These are phyloP conservation scores for Marchantia polymorpha DNA, from an alignment of 225 moss, liverwort and hornwort species.

Conservation along the genomic window DNA sequence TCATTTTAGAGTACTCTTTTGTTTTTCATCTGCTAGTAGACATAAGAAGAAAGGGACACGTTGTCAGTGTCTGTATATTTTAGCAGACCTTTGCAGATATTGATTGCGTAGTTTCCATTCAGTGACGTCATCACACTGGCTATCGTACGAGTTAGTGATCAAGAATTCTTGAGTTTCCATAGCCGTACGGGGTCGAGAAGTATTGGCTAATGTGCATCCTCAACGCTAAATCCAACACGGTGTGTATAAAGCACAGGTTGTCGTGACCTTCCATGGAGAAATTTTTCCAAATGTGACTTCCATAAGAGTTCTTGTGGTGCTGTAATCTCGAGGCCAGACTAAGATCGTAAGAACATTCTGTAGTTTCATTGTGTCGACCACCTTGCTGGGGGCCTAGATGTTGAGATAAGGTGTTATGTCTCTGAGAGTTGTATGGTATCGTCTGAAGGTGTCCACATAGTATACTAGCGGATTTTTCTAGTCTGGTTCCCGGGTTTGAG, in stretches of 20 bases:
- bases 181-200: neutral
- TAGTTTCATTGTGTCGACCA: no score
- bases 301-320: no score
- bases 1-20: conserved; percentile 6
- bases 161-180: neutral
- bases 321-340: no score
- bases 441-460: no score
- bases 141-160: conserved; percentile 12
- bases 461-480: no score
- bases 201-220: conserved; percentile 1
- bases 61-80: conserved; percentile 9
- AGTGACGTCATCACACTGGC: neutral
- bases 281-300: neutral
- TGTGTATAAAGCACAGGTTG: conserved; percentile 6
- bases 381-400: no score
- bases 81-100: neutral
- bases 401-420: no score
- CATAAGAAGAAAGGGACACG: neutral
- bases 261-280: neutral
- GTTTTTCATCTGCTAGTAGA: neutral
- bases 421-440: no score
- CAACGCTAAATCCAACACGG: neutral
- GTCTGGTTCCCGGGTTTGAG: no score
- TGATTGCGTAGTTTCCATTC: neutral
- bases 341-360: no score